Base-by-base conservation (phyloP, 2,329 filamentous ascomycete species). In the Monosporascus cannonballus region DNA sequence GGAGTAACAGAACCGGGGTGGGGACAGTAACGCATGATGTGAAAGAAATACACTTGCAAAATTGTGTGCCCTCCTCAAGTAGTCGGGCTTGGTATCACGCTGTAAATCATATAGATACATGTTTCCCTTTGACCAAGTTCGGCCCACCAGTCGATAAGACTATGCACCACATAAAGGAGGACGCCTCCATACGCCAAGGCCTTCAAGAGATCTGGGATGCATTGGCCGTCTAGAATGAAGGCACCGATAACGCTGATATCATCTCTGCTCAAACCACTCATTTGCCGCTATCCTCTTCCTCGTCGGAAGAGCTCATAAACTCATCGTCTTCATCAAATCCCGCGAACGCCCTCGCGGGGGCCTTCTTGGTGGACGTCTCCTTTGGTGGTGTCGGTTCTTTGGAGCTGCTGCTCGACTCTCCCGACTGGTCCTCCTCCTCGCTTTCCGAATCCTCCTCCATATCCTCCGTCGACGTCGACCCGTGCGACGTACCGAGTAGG, bases 271-370 rank as follows among this genome's bases (percentile, higher is more conserved):
- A n/a, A n/a, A 46, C 30, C 42, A 17, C 42, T 27, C 24, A 60
- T 48, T 56, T 57, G 14, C 55, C 53, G 8, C 55, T 61, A 25
- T 73, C 68, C 6, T 74, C 71, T 14, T 80, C 78, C 36, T 85
- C 83, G n/a, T 85, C 80, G 49, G 81, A 80, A 9, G 80, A 84
- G 61, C 83, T 87, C 80, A 86, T 83, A 57, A 86, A 87, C 61
- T 89, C 85, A 47, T 91, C 87, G 51, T 89, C 86, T 36, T 92
- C 87, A 56, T 91, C 88, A 71, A 91, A 93, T 0, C 87, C 88
- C 61, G 86, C 87, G 64, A 91, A 89, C 0, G 77, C 57, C 56
- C 68, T 62, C 61, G 73, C 18, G 66, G 66, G 58, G 54, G 66
- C 66, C 53, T 71, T 77, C 56, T 63, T 66, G 5, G 68, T 64